Evolutionary conservation across 2,329 filamentous ascomycete genomes (phyloP), one percentile per base, ranked within the genome.

Genomic region (Xylariaceae sp.): DNA sequence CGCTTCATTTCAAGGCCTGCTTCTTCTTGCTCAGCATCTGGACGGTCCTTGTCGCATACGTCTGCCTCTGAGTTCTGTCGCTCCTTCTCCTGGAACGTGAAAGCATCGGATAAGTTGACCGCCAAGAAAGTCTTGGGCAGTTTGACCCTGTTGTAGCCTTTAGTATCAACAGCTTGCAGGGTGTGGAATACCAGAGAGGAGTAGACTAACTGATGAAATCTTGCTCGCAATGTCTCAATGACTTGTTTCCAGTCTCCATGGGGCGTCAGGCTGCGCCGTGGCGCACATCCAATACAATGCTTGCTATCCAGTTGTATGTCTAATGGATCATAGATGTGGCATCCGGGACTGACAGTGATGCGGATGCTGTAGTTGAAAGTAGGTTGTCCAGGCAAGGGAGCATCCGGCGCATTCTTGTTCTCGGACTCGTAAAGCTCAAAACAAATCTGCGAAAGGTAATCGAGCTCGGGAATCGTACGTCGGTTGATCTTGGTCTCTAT

Each of bases 341-440:
- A 97, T 11, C 94, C 94, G 2, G 95, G 94, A 58, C 87, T 94
- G 63, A 99, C 90, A 27, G 89, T 94, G 66, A 99, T 96, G 52
- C 92, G 87, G 66, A 99, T 99, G 63, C 87, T 94, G 71, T 99
- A 99, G 47, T 90, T 89, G 70, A 92, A 96, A 2, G 83, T 85
- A 45, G 87, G 85, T 33, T 83, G 82, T 53, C 85, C 82, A 15
- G 75, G 72, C 14, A 75, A 70, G 59, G 51, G 60, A 30, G 65
- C 59, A 64, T 77, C 66, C 51, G 66, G 60, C 10, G 74, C 62
- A 15, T 71, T 68, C 62, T 82, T 84, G 57, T 90, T 92, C 68
- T 94, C 89, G 14, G 90, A 92, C 68, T 99, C 94, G 71, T 99
- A 99, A 27, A 99, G 78, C 73, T 99, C 94, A 60, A 99, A 99